Evolutionary conservation across 495 filamentous ascomycete genomes (phyloP).

Genomic region (Neurospora sp.): DNA sequence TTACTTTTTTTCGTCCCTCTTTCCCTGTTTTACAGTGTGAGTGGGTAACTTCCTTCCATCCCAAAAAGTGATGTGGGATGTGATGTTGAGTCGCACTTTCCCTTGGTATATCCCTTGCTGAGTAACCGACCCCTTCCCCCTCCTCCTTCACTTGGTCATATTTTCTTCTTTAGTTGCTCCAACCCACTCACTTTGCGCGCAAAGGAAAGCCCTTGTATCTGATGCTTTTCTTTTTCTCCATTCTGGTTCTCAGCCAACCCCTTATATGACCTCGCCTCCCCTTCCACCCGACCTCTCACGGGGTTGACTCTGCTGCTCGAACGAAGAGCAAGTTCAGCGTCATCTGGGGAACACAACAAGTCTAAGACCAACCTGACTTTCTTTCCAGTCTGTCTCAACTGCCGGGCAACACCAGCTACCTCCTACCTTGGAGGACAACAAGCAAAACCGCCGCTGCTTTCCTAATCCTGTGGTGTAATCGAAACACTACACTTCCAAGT

Average conservation of each 20-base stretch:
- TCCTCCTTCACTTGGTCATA: neutral
- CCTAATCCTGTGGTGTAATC: conserved; percentile 8
- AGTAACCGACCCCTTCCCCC: neutral
- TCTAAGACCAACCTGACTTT: neutral
- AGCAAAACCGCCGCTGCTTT: neutral
- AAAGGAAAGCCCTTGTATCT: neutral
- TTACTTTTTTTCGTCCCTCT: neutral
- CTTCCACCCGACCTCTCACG: neutral
- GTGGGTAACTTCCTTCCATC: neutral
- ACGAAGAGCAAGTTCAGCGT: neutral
- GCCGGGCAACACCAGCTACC: neutral
- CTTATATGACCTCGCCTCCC: neutral
- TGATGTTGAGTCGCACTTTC: neutral
- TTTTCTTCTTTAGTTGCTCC: neutral
- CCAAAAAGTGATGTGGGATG: neutral
- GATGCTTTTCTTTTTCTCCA: neutral
- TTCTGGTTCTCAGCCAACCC: neutral
- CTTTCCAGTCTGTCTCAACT: neutral
- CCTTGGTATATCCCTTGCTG: neutral
- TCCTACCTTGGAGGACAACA: neutral
- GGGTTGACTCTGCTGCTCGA: neutral
- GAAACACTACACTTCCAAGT: neutral
- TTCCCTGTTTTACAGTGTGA: neutral
- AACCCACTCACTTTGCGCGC: neutral
- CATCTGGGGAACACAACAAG: neutral